Conservation (phyloP, 371 early-diverging fungal genomes). For the Nematocida homosporus region DNA sequence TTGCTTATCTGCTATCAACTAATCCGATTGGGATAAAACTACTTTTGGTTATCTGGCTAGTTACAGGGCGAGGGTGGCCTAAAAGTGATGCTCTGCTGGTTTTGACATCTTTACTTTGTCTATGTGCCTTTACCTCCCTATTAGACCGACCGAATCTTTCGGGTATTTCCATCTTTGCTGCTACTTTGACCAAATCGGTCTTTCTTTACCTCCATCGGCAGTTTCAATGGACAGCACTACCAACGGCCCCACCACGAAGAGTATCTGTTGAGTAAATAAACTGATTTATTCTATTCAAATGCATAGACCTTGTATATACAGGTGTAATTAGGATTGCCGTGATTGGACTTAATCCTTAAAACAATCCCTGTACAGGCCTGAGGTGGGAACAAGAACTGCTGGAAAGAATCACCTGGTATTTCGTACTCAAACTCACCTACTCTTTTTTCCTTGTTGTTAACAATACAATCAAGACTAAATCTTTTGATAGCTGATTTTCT, state of each 20-base stretch:
- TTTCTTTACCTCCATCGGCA: background rate
- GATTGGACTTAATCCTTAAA: slow-evolving; percentile 53
- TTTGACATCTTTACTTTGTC: background rate
- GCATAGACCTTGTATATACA: slow-evolving; percentile 63
- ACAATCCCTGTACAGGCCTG: slow-evolving; percentile 35
- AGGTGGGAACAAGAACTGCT: slow-evolving; percentile 48
- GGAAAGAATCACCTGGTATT: slow-evolving; percentile 42
- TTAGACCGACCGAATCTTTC: background rate
- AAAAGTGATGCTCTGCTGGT: background rate
- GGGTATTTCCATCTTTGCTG: slow-evolving; percentile 2
- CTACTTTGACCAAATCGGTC: background rate
- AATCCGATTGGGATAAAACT: background rate
- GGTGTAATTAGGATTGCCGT: slow-evolving; percentile 58
- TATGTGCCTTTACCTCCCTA: background rate
- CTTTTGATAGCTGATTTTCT: slow-evolving; percentile 52
- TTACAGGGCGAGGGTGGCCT: background rate
- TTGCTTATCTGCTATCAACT: slow-evolving; percentile 7
- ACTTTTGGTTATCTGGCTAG: background rate
- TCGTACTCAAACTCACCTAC: slow-evolving; percentile 60
- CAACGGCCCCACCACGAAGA: background rate
- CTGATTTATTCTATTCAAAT: slow-evolving; percentile 50
- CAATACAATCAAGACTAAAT: slow-evolving; percentile 47
- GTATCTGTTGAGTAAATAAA: slow-evolving; percentile 13
- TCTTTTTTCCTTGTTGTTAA: slow-evolving; percentile 13
- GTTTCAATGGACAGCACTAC: background rate